Base-by-base conservation (phyloP, 441 rosid species). In the Croton laevigatus region DNA sequence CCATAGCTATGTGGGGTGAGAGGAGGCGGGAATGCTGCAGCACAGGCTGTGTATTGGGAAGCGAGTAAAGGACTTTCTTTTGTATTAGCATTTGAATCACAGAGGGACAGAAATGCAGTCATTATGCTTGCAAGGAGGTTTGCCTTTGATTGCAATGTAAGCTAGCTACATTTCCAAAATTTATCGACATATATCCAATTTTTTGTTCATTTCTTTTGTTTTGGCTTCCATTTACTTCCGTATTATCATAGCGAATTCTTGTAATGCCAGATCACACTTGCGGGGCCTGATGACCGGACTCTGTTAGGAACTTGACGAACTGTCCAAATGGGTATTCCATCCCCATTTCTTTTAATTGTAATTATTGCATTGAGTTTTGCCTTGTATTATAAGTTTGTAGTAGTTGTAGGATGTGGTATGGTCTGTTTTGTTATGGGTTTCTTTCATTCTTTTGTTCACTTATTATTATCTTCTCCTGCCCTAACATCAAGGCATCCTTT, bases 11-110 rank as follows among this genome's bases (percentile, higher is more conserved):
- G 98, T 67, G 98, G 98, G 73, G 98, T 93, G 55, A 84, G 99
- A 89, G 99, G 99, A 73, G 98, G 95, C 22, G 99, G 98, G 38
- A 95, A 92, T 75, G 99, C 98, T 1, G 99, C 97, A 17, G 87
- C 95, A 49, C 98, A 95, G 72, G 98, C 97, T 59, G 61, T 87
- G 82, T 95, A 84, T 86, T 95, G 98, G 99, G 95, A 89, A 70
- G 91, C 87, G 20, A 89, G 85, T 76, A 85, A 85, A 81, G 94
- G 92, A 4, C 62, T 77, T 59, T 88, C 95, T 46, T 89, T 86
- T 69, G 93, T 91, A 44, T 78, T 95, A 63, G 98, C 97, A 70
- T 93, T 95, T 34, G 99, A 95, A 75, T 89, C 91, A 0, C 89
- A 85, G 69, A 86, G 99, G 80, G 98, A 93, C 51, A 85, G 97